Base-by-base conservation (phyloP, 805 yeast species). In the Wickerhamiella occidentalis region DNA sequence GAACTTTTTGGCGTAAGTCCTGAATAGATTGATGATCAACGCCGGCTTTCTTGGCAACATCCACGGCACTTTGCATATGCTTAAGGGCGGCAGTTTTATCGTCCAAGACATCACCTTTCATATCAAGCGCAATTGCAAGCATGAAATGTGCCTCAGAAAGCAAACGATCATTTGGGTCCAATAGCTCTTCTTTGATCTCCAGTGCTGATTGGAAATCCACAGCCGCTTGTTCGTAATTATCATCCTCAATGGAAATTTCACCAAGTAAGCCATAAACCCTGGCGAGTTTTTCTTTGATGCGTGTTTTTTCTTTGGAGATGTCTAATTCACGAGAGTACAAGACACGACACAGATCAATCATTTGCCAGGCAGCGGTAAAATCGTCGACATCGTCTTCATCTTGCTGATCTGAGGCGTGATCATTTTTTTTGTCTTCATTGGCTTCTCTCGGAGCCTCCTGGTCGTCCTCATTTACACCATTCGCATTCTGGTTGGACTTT, bases 331-430 rank as follows among this genome's bases (percentile, higher is more conserved):
- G 62, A 58, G 77, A 79, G 56, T 77, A 81, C 37, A 83, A 62
- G 1, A 80, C 70, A 54, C 95, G 73, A 1, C 95, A 75, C 33
- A 85, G 68, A 61, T 87, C 95, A 17, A 86, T 67, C 9, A 85
- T 75, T 30, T 84, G 92, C 92, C 95, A 84, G 0, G 96, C 94
- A 15, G 80, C 76, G 61, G 83, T 94, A 59, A 90, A 85, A 58
- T 82, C 94, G 15, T 78, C 72, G 54, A 79, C 83, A 37, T 76
- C 76, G 28, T 68, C 28, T 25, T 25, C 28, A 25, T 6, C 28
- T 25, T 25, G 73, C 67, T 1, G 28, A 60, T 18, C 49, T 51
- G 55, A 52, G n/a, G 42, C 42, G n/a, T n/a, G n/a, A n/a, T 13
- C 42, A 17, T 52, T 56, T 40, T 54, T 25, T 9, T 25, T 25